Conservation (phyloP, 495 filamentous ascomycete species). For the Hypoxylon cercidicola region DNA sequence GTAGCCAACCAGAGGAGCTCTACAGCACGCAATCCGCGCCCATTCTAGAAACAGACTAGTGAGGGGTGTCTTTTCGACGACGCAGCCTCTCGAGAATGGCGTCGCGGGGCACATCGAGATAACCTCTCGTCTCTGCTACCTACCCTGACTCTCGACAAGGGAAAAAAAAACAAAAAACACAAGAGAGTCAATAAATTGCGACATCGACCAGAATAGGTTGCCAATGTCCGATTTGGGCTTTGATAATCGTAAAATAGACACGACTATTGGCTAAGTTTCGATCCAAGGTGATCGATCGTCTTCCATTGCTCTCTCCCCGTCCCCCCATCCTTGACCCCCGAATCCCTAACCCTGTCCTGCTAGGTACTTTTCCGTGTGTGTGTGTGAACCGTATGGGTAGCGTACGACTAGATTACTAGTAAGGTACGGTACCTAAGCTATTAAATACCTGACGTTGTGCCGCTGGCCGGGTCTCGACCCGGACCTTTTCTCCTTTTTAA, state of each 20-base stretch:
- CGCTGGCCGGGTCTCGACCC: constrained; percentile 20
- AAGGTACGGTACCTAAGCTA: constrained; percentile 19
- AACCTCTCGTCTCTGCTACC: constrained; percentile 4
- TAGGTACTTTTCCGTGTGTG: no score
- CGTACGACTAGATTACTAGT: constrained; percentile 4
- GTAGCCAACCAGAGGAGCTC: constrained; percentile 36
- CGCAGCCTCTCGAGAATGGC: constrained; percentile 11
- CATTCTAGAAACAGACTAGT: constrained; percentile 40
- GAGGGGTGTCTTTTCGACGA: constrained; percentile 36
- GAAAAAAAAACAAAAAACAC: constrained; percentile 31
- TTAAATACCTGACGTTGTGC: constrained; percentile 37
- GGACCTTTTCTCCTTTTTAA: constrained; percentile 11
- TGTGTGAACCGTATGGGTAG: constrained; percentile 17
- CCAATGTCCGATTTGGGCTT: constrained; percentile 21
- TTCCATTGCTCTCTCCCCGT: constrained; percentile 17
- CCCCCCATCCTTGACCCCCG: constrained; percentile 8
- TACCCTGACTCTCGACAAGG: background rate
- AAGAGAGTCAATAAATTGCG: constrained; percentile 38
- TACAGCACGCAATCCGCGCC: constrained; percentile 42
- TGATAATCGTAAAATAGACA: constrained; percentile 11
- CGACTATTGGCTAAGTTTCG: constrained; percentile 22
- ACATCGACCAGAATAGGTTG: constrained; percentile 29
- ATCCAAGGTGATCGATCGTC: constrained; percentile 14
- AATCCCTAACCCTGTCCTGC: no score
- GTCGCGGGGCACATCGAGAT: constrained; percentile 27